Evolutionary conservation across 768 basidiomycete genomes (phyloP).

Genomic region (Nidularia pulvinata): DNA sequence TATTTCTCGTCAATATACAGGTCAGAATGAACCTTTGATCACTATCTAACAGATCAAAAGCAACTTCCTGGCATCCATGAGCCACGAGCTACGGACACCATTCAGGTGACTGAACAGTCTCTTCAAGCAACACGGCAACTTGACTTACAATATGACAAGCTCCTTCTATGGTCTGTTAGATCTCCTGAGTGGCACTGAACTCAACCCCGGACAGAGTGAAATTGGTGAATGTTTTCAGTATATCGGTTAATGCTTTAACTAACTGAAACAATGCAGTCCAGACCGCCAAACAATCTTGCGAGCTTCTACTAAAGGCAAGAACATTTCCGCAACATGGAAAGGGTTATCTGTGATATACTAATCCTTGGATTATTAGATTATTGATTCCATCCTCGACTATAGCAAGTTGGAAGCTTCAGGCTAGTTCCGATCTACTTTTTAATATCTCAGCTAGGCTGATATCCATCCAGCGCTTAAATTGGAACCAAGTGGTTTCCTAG

Average conservation of each 20-base stretch:
- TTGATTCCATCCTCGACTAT: slow-evolving; percentile 79
- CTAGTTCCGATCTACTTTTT: slow-evolving; percentile 12
- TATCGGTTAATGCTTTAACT: slow-evolving; percentile 3
- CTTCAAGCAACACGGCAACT: neutral
- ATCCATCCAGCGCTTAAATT: slow-evolving; percentile 57
- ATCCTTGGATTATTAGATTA: slow-evolving; percentile 44
- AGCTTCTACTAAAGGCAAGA: slow-evolving; percentile 63
- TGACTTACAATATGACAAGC: slow-evolving; percentile 22
- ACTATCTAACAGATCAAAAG: slow-evolving; percentile 59
- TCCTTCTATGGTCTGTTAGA: slow-evolving; percentile 80
- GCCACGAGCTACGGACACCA: slow-evolving; percentile 75
- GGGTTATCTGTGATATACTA: neutral
- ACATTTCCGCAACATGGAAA: neutral
- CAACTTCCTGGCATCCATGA: slow-evolving; percentile 78
- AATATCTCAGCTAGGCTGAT: slow-evolving; percentile 6
- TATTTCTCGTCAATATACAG: slow-evolving; percentile 1
- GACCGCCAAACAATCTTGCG: slow-evolving; percentile 80
- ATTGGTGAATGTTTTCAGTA: slow-evolving; percentile 41
- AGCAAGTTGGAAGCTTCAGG: slow-evolving; percentile 80
- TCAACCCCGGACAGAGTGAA: slow-evolving; percentile 69
- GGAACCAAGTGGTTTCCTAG: slow-evolving; percentile 63
- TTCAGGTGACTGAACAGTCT: slow-evolving; percentile 47
- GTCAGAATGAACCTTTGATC: neutral
- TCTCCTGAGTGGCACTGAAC: slow-evolving; percentile 69
- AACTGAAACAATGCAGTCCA: slow-evolving; percentile 39